Conservation (phyloP, 495 filamentous ascomycete species). For the Xylaria longipes region DNA sequence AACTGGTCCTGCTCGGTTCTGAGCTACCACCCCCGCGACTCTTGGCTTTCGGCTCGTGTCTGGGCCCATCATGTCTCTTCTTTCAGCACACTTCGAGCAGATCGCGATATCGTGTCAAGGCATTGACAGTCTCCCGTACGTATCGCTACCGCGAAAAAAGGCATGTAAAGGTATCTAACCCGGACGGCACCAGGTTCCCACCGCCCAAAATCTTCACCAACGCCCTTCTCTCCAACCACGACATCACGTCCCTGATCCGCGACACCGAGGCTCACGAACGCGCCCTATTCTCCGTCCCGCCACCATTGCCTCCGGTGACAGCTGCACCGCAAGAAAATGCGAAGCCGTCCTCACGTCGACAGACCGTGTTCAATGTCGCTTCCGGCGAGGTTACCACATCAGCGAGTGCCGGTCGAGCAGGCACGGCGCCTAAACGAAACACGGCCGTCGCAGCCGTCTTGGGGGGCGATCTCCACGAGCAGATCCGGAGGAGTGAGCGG, state of each 20-base stretch:
- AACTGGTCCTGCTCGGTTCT: background rate
- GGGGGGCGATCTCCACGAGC: slow-evolving; percentile 83
- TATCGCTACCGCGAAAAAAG: slow-evolving; percentile 18
- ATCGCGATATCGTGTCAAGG: slow-evolving; percentile 82
- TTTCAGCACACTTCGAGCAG: slow-evolving; percentile 88
- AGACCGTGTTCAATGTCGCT: slow-evolving; percentile 63
- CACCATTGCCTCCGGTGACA: slow-evolving; percentile 58
- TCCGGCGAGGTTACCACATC: slow-evolving; percentile 60
- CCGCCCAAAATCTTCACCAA: slow-evolving; percentile 96
- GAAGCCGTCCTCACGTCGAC: slow-evolving; percentile 49
- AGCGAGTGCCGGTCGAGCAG: slow-evolving; percentile 45
- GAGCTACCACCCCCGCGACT: background rate
- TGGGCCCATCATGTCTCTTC: slow-evolving; percentile 66
- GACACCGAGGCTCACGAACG: slow-evolving; percentile 96
- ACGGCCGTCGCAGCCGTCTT: slow-evolving; percentile 91
- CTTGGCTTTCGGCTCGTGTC: background rate
- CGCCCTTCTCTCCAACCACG: slow-evolving; percentile 81
- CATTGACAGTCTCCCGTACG: slow-evolving; percentile 84
- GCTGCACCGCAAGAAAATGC: slow-evolving; percentile 38
- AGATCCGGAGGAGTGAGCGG: slow-evolving; percentile 67
- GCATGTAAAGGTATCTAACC: slow-evolving; percentile 9
- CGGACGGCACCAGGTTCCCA: slow-evolving; percentile 68
- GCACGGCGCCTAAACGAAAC: slow-evolving; percentile 68
- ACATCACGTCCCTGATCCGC: slow-evolving; percentile 93
- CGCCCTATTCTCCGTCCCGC: slow-evolving; percentile 89